Evolutionary conservation across 257 asterid genomes (phyloP), one percentile per base, ranked within the genome.

Genomic region (Rhazya stricta): DNA sequence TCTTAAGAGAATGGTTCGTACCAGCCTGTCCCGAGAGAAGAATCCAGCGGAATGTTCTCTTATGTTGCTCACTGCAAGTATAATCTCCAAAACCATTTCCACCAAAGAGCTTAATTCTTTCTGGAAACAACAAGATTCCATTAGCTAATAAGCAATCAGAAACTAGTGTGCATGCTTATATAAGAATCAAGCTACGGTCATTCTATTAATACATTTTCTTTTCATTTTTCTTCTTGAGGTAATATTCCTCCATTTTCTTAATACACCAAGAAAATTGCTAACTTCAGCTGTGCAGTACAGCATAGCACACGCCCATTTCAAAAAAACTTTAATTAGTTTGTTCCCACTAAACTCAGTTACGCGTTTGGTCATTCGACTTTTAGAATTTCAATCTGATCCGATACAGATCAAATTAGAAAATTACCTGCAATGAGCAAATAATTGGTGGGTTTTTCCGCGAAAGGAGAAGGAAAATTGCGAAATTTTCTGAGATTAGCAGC

Each of bases 11-110:
- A 30, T 70, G 30, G 66, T 39, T 12, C 3, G 51, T 83, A 93
- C 98, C 98, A 75, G 94, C 94, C 65, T 82, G 92, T 46, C 91
- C 96, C 75, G 90, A 81, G 42, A 91, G 82, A 76, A 85, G 80
- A 83, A 83, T 76, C 96, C 97, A 90, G 54, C 58, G 87, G 81
- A 86, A 79, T 36, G 78, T 66, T 76, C 83, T 82, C 54, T 45
- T 30, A 50, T 71, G 76, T 76, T 69, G 76, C 68, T 81, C 80
- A 76, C 81, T 77, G 84, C 84, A 34, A 74, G 80, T 78, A 76
- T 74, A 76, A 69, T 86, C 83, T 75, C 92, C 93, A 75, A 73
- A 80, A 58, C 77, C 85, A 68, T 71, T 73, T 76, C 79, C 79
- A 60, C 73, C 23, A 25, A 76, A 80, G 79, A 80, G 79, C 71